Evolutionary conservation across 345 rosid genomes (phyloP).

Genomic region (Odontarrhena argentea): DNA sequence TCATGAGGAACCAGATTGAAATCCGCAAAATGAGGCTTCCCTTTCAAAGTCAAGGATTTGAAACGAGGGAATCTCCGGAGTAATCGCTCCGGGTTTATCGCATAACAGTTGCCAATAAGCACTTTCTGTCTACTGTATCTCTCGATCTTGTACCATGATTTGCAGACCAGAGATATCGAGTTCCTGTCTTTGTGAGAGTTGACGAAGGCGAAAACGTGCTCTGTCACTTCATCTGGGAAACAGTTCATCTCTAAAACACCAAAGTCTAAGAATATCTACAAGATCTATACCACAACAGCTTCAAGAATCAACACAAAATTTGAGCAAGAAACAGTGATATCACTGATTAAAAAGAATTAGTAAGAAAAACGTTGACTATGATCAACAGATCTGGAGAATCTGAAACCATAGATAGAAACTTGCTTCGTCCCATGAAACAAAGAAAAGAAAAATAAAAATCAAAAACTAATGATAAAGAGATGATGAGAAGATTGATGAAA

Average conservation of each 20-base stretch:
- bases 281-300: too few species aligned
- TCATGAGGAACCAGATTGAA: slow-evolving; percentile 88
- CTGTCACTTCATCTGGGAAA: slow-evolving; percentile 95
- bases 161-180: slow-evolving; percentile 80
- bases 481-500: too few species aligned
- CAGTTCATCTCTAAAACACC: slow-evolving; percentile 59
- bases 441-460: too few species aligned
- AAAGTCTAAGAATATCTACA: not conserved
- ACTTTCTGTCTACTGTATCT: slow-evolving; percentile 61
- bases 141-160: slow-evolving; percentile 89
- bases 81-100: slow-evolving; percentile 73
- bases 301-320: too few species aligned
- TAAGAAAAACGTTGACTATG: too few species aligned
- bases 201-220: slow-evolving; percentile 79
- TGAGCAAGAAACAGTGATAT: too few species aligned
- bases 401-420: too few species aligned
- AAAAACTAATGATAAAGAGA: too few species aligned
- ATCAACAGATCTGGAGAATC: too few species aligned
- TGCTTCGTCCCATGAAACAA: too few species aligned
- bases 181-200: slow-evolving; percentile 73
- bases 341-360: too few species aligned
- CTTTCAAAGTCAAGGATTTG: slow-evolving; percentile 75
- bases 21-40: slow-evolving; percentile 98
- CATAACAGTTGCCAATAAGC: slow-evolving; percentile 88
- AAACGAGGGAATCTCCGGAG: slow-evolving; percentile 71